Evolutionary conservation across 2,329 filamentous ascomycete species (phyloP).

Genomic region (Podosphaera leucotricha): DNA sequence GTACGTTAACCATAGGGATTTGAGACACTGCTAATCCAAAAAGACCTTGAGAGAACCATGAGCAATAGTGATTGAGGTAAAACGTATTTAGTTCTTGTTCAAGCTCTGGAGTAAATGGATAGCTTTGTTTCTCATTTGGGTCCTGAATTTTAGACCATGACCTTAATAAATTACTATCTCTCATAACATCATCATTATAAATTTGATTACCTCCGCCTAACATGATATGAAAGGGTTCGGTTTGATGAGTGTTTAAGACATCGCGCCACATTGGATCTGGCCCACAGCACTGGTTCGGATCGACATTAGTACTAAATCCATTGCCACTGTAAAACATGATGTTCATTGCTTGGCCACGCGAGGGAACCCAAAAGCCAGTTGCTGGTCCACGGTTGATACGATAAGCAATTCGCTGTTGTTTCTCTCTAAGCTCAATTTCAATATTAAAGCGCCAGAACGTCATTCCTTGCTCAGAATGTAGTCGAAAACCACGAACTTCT

Average conservation of each 20-base stretch:
- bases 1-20: constrained; percentile 97
- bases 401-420: constrained; percentile 75
- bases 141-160: constrained; percentile 71
- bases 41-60: constrained; percentile 91
- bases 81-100: constrained; percentile 73
- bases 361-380: constrained; percentile 85
- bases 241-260: constrained; percentile 78
- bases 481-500: constrained; percentile 57
- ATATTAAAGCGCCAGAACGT: constrained; percentile 98
- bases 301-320: constrained; percentile 64
- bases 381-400: constrained; percentile 82
- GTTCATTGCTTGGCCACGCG: constrained; percentile 70
- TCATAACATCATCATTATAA: constrained; percentile 72
- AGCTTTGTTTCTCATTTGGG: constrained; percentile 52
- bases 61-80: constrained; percentile 69
- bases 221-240: constrained; percentile 91
- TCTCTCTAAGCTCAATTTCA: constrained; percentile 60
- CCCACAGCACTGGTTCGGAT: constrained; percentile 61
- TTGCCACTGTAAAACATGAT: constrained; percentile 99
- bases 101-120: constrained; percentile 58
- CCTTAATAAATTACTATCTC: constrained; percentile 51
- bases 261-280: constrained; percentile 96
- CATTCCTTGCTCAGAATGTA: constrained; percentile 65
- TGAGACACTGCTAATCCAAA: constrained; percentile 84
- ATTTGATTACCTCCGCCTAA: constrained; percentile 91